These are phyloP conservation scores for Thermochaetoides dissita DNA, from an alignment of 2,329 filamentous ascomycete species.

Conservation along the genomic window DNA sequence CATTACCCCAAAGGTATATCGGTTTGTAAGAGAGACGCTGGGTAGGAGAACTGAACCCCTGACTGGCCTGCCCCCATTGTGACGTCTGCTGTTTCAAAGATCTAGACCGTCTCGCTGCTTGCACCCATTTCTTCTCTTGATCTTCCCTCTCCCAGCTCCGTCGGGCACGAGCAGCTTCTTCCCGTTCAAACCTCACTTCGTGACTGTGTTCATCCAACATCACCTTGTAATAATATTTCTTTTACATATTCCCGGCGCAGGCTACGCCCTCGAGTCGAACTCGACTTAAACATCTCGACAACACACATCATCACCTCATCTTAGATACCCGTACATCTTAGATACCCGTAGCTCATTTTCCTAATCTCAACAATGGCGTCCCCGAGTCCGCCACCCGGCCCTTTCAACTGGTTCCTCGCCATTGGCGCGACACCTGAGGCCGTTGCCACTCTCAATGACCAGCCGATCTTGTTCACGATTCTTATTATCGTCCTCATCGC, in stretches of 20 bases:
- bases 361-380: too few species aligned
- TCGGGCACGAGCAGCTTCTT: too few species aligned
- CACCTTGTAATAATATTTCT: too few species aligned
- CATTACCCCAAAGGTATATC: too few species aligned
- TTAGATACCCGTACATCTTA: too few species aligned
- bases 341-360: too few species aligned
- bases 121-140: slow-evolving; percentile 8
- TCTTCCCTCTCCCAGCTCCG: slow-evolving; percentile 1
- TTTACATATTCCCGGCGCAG: too few species aligned
- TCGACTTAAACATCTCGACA: too few species aligned
- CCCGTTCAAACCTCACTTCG: too few species aligned
- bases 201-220: too few species aligned
- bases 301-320: too few species aligned
- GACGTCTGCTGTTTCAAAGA: slow-evolving; percentile 18
- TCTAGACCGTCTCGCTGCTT: slow-evolving; percentile 4
- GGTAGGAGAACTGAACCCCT: slow-evolving; percentile 1
- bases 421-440: slow-evolving; percentile 45
- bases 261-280: too few species aligned
- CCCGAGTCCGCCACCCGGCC: slow-evolving; percentile 18
- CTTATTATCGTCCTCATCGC: slow-evolving; percentile 40
- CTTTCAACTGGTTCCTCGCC: slow-evolving; percentile 42
- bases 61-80: slow-evolving; percentile 10
- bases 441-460: slow-evolving; percentile 46
- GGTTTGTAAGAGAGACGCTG: not conserved
- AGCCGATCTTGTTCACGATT: slow-evolving; percentile 44